A percentile compares a stretch with the other conserved stretches of the same genome.
phyloP scores from a whole-genome alignment of 2,329 filamentous ascomycete species.

The Penicillium hordei region DNA sequence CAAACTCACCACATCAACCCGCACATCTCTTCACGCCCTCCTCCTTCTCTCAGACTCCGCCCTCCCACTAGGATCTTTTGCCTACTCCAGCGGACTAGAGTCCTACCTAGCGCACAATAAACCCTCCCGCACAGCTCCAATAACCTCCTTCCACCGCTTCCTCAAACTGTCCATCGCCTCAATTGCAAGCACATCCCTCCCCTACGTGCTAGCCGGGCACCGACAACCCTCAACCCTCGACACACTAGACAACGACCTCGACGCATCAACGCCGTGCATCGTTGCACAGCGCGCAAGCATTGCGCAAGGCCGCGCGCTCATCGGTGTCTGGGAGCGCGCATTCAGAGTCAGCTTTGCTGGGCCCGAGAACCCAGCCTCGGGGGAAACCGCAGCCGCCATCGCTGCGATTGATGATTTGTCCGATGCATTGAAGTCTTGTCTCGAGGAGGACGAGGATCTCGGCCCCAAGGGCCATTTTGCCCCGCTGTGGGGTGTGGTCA shows the following conservation, averaged over 20 bases:
- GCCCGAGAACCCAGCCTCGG: conserved; percentile 9
- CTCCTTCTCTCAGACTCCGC: conserved; percentile 64
- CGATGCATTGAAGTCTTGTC: conserved; percentile 37
- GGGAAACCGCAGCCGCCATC: conserved; percentile 23
- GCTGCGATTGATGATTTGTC: conserved; percentile 40
- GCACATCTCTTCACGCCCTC: conserved; percentile 51
- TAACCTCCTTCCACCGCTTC: conserved; percentile 54
- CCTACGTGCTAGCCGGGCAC: conserved; percentile 59
- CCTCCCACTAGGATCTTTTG: conserved; percentile 64
- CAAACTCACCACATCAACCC: conserved; percentile 5
- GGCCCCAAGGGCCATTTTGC: conserved; percentile 57
- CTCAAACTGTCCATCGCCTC: conserved; percentile 58
- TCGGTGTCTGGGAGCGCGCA: conserved; percentile 61
- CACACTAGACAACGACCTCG: conserved; percentile 61
- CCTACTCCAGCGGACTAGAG: conserved; percentile 64
- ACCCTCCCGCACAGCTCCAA: conserved; percentile 35
- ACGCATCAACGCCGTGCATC: conserved; percentile 62
- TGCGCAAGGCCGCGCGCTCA: conserved; percentile 59
- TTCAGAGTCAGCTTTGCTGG: conserved; percentile 41
- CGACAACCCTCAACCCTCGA: conserved; percentile 50
- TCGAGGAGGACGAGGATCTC: conserved; percentile 29
- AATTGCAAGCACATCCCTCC: conserved; percentile 58
- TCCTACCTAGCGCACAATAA: conserved; percentile 62
- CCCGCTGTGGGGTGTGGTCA: conserved; percentile 60
- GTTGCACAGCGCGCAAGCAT: conserved; percentile 62